Percentiles rank a stretch among this genome's conserved stretches.
Conservation (phyloP, 495 filamentous ascomycete species). For the Paragyromitra xinjiangensis region DNA sequence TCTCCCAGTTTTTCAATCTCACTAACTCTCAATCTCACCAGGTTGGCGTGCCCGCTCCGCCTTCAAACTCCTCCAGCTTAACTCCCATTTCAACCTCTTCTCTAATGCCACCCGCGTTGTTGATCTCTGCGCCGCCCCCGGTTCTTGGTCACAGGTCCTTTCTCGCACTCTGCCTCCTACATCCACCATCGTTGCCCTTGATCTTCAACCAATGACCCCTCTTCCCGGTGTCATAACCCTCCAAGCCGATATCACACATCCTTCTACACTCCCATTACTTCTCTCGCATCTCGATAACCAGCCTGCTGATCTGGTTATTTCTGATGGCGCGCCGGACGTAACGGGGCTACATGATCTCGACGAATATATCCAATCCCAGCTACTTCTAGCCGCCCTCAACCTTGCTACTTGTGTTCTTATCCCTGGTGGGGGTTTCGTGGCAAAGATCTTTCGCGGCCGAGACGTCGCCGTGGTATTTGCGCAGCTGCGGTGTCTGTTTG, state of each 20-base stretch:
- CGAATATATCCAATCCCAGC: conserved; percentile 95
- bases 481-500: conserved; percentile 89
- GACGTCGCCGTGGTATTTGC: conserved; percentile 93
- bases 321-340: conserved; percentile 94
- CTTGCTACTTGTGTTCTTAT: conserved; percentile 89
- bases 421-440: conserved; percentile 93
- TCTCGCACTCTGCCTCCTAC: conserved; percentile 73
- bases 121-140: conserved; percentile 94
- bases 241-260: conserved; percentile 95
- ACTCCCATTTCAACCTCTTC: conserved; percentile 93
- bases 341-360: conserved; percentile 96
- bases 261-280: conserved; percentile 88
- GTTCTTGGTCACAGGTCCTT: conserved; percentile 95
- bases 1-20: background rate
- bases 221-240: conserved; percentile 90
- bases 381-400: conserved; percentile 92
- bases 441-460: conserved; percentile 94
- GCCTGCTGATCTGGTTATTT: conserved; percentile 73
- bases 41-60: conserved; percentile 94
- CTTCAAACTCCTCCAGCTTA: conserved; percentile 95
- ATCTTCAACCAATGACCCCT: conserved; percentile 93
- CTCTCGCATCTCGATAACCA: conserved; percentile 76
- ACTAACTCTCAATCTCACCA: conserved; percentile 23
- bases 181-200: conserved; percentile 81
- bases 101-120: conserved; percentile 74